phyloP scores from a whole-genome alignment of 2,329 filamentous ascomycete genomes.

The Aureobasidium sp. region DNA sequence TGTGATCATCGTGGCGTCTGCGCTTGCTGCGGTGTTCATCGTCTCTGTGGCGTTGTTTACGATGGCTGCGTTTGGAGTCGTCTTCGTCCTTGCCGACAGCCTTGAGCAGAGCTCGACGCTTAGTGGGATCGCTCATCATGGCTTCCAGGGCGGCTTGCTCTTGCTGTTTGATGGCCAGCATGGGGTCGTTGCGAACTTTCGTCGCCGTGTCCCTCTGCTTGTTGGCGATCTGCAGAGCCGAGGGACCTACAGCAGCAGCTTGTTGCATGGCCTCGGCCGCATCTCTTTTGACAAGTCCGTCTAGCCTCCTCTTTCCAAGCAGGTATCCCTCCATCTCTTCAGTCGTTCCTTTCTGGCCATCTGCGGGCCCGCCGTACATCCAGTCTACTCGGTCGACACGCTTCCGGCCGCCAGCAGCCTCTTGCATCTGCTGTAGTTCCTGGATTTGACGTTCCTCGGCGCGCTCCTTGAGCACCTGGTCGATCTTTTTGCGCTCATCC shows the following conservation, averaged over 20 bases:
- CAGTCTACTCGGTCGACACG: slow-evolving; percentile 82
- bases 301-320: slow-evolving; percentile 84
- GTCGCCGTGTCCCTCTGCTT: slow-evolving; percentile 68
- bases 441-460: slow-evolving; percentile 89
- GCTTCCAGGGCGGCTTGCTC: slow-evolving; percentile 49
- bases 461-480: slow-evolving; percentile 84
- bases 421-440: slow-evolving; percentile 82
- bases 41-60: slow-evolving; percentile 24
- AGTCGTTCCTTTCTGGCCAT: slow-evolving; percentile 62
- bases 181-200: slow-evolving; percentile 84
- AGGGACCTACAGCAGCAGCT: slow-evolving; percentile 38
- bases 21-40: slow-evolving; percentile 26
- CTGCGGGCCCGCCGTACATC: slow-evolving; percentile 90
- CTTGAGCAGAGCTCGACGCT: slow-evolving; percentile 57
- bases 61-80: slow-evolving; percentile 22
- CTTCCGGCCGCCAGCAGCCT: slow-evolving; percentile 76
- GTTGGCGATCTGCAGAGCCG: slow-evolving; percentile 58
- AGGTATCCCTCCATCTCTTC: slow-evolving; percentile 94
- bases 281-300: slow-evolving; percentile 73
- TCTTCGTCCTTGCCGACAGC: slow-evolving; percentile 29
- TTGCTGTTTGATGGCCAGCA: slow-evolving; percentile 89
- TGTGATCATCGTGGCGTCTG: slow-evolving; percentile 23
- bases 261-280: slow-evolving; percentile 64
- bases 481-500: slow-evolving; percentile 88
- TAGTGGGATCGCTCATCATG: slow-evolving; percentile 70